Base-by-base conservation (phyloP, 1,284 basidiomycete genomes). In the Fomitopsis pinicola region DNA sequence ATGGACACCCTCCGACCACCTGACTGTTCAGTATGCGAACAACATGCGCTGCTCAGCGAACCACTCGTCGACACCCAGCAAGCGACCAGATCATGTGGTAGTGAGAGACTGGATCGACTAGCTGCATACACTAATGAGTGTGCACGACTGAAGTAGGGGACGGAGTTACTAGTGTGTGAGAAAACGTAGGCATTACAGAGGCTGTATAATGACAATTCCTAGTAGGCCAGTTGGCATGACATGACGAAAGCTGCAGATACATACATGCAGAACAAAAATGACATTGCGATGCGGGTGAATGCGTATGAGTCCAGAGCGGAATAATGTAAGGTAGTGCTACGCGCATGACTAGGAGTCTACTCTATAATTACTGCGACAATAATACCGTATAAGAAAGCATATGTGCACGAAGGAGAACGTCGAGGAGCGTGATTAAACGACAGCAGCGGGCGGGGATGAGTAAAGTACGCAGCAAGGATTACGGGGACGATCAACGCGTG, bases 401-500 rank as follows among this genome's bases (percentile, higher is more conserved):
- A 46, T 19, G 15, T 59, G 45, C 35, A 38, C 38, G 33, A 42
- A 55, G 50, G 36, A 59, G 28, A 46, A 58, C 42, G 36, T 36
- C 48, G 58, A 46, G 36, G 55, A 60, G 53, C 55, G 40, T 54
- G 53, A 60, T 58, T 28, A 55, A 48, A 59, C 28, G 33, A 59
- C 57, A 55, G 45, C 54, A 42, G 50, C 48, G 42, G 55, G 28
- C 28, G 46, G 52, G n/a, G 38, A 40, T 15, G 38, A n/a, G 55
- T 56, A 60, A 56, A 66, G 67, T 66, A 68, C 59, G 62, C 56
- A 57, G 59, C 50, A 62, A 64, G 59, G 59, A 69, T 68, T 69
- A 69, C 68, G 67, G 55, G 61, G 52, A 64, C 63, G 64, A 66
- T 62, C 67, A 67, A 64, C 63, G 60, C 66, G 68, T 59, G 58